Evolutionary conservation across 176 grass and related monocot species (phyloP).

Genomic region (Carex littledalei): DNA sequence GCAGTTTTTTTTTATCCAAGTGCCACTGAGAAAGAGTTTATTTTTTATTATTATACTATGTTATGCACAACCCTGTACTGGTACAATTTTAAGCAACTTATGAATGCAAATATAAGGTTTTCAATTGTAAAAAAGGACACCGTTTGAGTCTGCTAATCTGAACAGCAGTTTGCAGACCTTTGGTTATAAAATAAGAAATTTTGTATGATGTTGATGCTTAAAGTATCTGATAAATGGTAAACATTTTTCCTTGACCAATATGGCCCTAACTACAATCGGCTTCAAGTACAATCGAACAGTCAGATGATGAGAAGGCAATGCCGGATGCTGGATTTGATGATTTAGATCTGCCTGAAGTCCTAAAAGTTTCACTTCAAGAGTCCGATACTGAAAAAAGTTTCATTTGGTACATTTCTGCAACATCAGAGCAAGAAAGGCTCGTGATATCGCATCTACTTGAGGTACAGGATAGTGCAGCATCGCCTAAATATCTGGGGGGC

Average conservation of each 20-base stretch:
- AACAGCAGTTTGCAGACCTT: neutral
- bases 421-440: no score
- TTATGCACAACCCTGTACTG: neutral
- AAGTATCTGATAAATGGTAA: neutral
- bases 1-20: neutral
- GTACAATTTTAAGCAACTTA: neutral
- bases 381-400: no score
- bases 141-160: neutral
- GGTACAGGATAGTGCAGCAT: no score
- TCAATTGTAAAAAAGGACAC: neutral
- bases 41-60: neutral
- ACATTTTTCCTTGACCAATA: conserved; percentile 35
- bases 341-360: conserved; percentile 84
- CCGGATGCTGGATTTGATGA: conserved; percentile 53
- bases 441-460: no score
- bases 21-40: conserved; percentile 54
- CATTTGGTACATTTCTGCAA: no score
- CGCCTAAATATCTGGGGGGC: no score
- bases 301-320: conserved; percentile 40
- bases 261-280: conserved; percentile 51
- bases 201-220: neutral
- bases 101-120: neutral
- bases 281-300: neutral
- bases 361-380: conserved; percentile 49
- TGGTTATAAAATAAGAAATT: neutral